phyloP scores from a whole-genome alignment of 331 rosid species.

The Arachis monticola region DNA sequence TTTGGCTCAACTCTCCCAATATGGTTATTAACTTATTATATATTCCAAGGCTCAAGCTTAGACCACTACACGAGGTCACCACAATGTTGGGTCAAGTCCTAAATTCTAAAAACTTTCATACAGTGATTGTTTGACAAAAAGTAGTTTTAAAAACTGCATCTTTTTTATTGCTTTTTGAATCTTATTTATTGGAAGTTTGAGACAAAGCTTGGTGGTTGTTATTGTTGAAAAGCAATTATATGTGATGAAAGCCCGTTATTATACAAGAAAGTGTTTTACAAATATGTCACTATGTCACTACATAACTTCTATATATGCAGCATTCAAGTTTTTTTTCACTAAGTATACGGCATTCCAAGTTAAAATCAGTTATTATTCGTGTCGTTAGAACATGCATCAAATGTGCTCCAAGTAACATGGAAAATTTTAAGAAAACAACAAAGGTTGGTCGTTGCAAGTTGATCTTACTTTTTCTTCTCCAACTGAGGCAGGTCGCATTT shows the following conservation, averaged over 20 bases:
- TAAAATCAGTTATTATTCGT: neutral
- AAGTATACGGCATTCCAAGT: neutral
- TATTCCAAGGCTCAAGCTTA: too few species aligned
- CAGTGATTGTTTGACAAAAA: neutral
- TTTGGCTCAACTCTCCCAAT: too few species aligned
- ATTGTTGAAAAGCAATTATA: neutral
- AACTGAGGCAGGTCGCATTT: conserved; percentile 69
- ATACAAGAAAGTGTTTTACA: too few species aligned
- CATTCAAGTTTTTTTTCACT: too few species aligned
- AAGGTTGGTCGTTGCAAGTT: neutral
- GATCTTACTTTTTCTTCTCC: conserved; percentile 86
- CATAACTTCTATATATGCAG: too few species aligned
- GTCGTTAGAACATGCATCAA: too few species aligned
- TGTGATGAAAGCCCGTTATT: neutral
- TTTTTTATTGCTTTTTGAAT: neutral
- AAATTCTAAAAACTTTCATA: neutral
- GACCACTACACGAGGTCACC: too few species aligned
- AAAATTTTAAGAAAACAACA: neutral
- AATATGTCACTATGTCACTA: too few species aligned
- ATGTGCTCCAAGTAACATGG: too few species aligned
- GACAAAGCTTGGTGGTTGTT: neutral
- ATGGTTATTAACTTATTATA: too few species aligned
- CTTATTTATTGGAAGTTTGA: too few species aligned
- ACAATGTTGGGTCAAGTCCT: too few species aligned
- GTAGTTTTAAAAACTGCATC: neutral